Percentiles rank a stretch among this genome's conserved stretches.
Evolutionary conservation across 2,329 filamentous ascomycete genomes (phyloP).

Genomic region (Calonectria ilicicola): DNA sequence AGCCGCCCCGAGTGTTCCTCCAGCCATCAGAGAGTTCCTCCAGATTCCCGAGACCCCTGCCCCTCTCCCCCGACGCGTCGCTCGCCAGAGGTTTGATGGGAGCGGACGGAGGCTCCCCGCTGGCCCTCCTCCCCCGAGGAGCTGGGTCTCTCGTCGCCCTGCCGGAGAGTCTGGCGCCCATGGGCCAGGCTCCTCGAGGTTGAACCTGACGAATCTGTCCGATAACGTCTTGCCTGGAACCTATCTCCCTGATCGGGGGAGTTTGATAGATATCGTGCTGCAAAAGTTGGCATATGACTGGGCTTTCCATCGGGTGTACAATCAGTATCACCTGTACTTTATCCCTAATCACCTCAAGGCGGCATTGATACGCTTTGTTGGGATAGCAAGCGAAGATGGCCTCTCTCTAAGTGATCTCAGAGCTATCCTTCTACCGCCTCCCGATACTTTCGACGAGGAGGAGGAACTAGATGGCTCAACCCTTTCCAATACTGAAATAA

Average conservation of each 20-base stretch:
- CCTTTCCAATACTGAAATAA: conserved; percentile 52
- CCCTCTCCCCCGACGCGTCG: conserved; percentile 60
- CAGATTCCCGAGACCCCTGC: conserved; percentile 69
- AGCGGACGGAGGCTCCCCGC: conserved; percentile 65
- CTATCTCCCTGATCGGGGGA: conserved; percentile 57
- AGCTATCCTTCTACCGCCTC: conserved; percentile 55
- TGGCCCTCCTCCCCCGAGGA: conserved; percentile 69
- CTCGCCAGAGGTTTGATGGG: conserved; percentile 56
- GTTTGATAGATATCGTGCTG: conserved; percentile 65
- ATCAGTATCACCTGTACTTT: conserved; percentile 67
- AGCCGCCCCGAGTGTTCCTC: conserved; percentile 67
- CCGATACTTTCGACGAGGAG: conserved; percentile 37
- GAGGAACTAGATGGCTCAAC: conserved; percentile 42
- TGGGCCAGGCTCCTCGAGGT: conserved; percentile 34
- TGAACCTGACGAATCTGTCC: conserved; percentile 32
- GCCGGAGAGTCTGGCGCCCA: conserved; percentile 25
- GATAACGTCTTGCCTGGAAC: conserved; percentile 56
- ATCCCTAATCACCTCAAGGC: conserved; percentile 66
- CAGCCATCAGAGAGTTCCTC: conserved; percentile 68
- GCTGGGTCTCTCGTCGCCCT: conserved; percentile 58
- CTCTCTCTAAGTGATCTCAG: conserved; percentile 64
- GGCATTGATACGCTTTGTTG: conserved; percentile 64
- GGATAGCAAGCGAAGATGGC: conserved; percentile 57
- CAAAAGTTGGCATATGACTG: conserved; percentile 65
- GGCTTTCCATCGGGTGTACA: conserved; percentile 66